Evolutionary conservation across 2,329 filamentous ascomycete species (phyloP).

Genomic region (Acrocalymma vagum): DNA sequence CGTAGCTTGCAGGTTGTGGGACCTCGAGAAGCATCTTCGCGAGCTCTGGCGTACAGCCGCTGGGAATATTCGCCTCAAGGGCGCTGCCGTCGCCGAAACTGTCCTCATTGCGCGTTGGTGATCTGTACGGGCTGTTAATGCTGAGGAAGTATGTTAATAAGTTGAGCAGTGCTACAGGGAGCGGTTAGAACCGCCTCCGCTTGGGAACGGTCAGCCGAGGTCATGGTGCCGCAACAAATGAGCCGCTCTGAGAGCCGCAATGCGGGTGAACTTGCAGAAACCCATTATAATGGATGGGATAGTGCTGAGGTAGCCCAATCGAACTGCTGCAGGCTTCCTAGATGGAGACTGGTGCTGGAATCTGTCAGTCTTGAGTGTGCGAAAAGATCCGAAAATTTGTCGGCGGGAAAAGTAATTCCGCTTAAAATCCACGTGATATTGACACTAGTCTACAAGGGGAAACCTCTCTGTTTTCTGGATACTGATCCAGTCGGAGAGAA

Average conservation of each 20-base stretch:
- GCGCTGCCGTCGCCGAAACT: constrained; percentile 35
- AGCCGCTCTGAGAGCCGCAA: constrained; percentile 8
- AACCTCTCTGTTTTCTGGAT: not conserved
- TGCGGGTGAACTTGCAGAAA: not conserved
- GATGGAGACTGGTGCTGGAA: constrained; percentile 14
- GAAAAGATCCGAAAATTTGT: constrained; percentile 10
- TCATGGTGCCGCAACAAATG: constrained; percentile 18
- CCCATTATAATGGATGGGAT: too few relatives aligned
- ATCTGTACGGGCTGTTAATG: constrained; percentile 19
- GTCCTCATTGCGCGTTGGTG: constrained; percentile 36
- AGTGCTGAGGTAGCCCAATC: too few relatives aligned
- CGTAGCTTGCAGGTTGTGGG: constrained; percentile 49
- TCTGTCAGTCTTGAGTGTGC: constrained; percentile 4
- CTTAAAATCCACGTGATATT: constrained; percentile 5
- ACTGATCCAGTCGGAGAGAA: not conserved
- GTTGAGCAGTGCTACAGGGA: constrained; percentile 25
- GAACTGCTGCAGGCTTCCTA: constrained; percentile 1
- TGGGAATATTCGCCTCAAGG: constrained; percentile 32
- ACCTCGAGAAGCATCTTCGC: constrained; percentile 55
- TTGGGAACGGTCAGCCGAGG: constrained; percentile 42
- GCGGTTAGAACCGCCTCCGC: constrained; percentile 43
- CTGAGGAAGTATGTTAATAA: constrained; percentile 19
- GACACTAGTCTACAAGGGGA: not conserved
- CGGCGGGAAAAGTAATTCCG: constrained; percentile 19
- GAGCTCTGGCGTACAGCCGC: constrained; percentile 26